Evolutionary conservation across 495 filamentous ascomycete genomes (phyloP).

Genomic region (Hypoxylon cercidicola): DNA sequence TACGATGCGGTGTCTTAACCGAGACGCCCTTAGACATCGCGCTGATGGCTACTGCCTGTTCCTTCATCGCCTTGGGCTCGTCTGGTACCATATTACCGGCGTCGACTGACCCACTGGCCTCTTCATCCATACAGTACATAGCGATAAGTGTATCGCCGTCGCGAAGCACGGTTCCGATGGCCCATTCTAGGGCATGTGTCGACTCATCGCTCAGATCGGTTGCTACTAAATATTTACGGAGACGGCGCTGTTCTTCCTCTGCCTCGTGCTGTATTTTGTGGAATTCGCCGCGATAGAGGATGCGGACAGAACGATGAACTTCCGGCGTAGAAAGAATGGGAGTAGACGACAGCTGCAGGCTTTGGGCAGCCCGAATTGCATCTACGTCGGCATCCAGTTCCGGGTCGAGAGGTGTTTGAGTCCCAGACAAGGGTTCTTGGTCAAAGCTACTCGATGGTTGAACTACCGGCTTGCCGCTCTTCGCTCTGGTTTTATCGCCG

Average conservation of each 20-base stretch:
- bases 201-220: conserved; percentile 94
- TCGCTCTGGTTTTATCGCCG: conserved; percentile 62
- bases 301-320: conserved; percentile 81
- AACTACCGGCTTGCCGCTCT: conserved; percentile 68
- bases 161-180: conserved; percentile 92
- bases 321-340: conserved; percentile 78
- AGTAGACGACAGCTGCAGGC: conserved; percentile 80
- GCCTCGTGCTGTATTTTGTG: conserved; percentile 74
- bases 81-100: conserved; percentile 50
- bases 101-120: conserved; percentile 65
- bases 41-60: conserved; percentile 68
- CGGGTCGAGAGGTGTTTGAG: conserved; percentile 82
- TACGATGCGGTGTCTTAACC: conserved; percentile 43
- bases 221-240: conserved; percentile 89
- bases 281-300: conserved; percentile 90
- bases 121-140: conserved; percentile 91
- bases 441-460: conserved; percentile 88
- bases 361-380: conserved; percentile 87
- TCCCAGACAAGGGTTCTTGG: conserved; percentile 67
- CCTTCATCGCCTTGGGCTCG: conserved; percentile 72
- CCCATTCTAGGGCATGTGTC: conserved; percentile 95
- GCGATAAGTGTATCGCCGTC: conserved; percentile 94
- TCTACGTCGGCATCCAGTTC: conserved; percentile 86
- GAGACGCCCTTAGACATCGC: conserved; percentile 52
- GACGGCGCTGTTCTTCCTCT: conserved; percentile 77